Conservation (phyloP, 2,329 filamentous ascomycete genomes). For the Ascosphaera apis region DNA sequence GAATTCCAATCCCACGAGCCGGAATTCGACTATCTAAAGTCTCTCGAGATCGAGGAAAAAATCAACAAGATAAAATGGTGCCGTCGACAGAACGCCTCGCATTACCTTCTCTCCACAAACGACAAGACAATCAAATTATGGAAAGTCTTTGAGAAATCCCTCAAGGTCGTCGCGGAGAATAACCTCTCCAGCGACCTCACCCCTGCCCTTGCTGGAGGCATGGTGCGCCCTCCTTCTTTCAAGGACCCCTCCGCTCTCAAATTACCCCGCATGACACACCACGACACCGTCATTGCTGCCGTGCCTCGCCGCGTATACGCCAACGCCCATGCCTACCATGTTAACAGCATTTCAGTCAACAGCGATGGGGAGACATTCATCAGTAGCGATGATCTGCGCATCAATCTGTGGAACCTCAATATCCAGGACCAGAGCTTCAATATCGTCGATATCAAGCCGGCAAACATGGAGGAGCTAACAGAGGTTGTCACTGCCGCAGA, state of each 20-base stretch:
- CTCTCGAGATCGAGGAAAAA: slow-evolving; percentile 97
- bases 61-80: slow-evolving; percentile 99
- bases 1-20: slow-evolving; percentile 99
- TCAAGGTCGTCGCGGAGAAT: slow-evolving; percentile 98
- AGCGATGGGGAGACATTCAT: slow-evolving; percentile 99
- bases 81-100: slow-evolving; percentile 87
- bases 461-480: slow-evolving; percentile 98
- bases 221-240: slow-evolving; percentile 55
- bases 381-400: slow-evolving; percentile 88
- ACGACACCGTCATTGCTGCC: slow-evolving; percentile 93
- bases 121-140: slow-evolving; percentile 99
- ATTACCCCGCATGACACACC: slow-evolving; percentile 85
- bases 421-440: slow-evolving; percentile 99
- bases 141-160: slow-evolving; percentile 98
- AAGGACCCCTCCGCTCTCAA: slow-evolving; percentile 64
- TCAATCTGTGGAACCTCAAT: slow-evolving; percentile 98
- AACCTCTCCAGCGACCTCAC: slow-evolving; percentile 91
- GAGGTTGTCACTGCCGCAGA: slow-evolving; percentile 97
- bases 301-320: slow-evolving; percentile 91
- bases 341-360: slow-evolving; percentile 99
- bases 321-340: slow-evolving; percentile 96
- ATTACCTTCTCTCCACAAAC: slow-evolving; percentile 94
- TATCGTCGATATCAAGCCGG: slow-evolving; percentile 98
- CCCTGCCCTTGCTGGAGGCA: slow-evolving; percentile 48
- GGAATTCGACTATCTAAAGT: slow-evolving; percentile 98